Evolutionary conservation across 2,329 filamentous ascomycete genomes (phyloP).

Genomic region (Colletotrichum camelliae): DNA sequence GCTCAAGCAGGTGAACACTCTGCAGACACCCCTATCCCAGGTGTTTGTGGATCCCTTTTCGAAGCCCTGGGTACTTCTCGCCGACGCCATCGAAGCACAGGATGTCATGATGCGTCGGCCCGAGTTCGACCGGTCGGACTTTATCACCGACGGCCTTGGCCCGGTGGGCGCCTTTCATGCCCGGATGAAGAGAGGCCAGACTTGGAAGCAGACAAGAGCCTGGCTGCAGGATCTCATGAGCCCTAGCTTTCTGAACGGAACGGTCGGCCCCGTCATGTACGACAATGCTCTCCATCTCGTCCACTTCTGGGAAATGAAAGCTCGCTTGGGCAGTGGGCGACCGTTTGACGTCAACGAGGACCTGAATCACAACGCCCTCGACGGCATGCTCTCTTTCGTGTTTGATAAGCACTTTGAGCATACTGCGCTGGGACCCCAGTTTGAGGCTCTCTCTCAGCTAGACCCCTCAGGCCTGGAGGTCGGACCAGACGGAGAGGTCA

Average conservation of each 20-base stretch:
- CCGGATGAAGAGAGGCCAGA: constrained; percentile 31
- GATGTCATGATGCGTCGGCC: constrained; percentile 48
- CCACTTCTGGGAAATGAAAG: background rate
- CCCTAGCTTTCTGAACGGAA: constrained; percentile 33
- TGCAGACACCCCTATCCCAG: constrained; percentile 48
- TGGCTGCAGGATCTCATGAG: constrained; percentile 42
- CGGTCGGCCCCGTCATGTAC: background rate
- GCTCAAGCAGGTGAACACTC: constrained; percentile 22
- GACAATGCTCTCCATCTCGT: background rate
- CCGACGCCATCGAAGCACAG: constrained; percentile 36
- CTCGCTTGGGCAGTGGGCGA: background rate
- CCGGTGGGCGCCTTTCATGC: constrained; percentile 37
- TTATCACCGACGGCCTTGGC: background rate
- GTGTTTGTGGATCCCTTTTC: constrained; percentile 48
- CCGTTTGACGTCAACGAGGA: background rate
- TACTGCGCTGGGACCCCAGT: background rate
- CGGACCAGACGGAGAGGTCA: background rate
- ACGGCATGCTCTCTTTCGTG: background rate
- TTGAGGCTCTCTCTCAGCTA: background rate
- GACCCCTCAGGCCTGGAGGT: background rate
- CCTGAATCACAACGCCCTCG: background rate
- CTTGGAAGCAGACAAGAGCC: constrained; percentile 34
- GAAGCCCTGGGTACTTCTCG: constrained; percentile 47
- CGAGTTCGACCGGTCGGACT: constrained; percentile 44
- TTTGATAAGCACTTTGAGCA: background rate